A percentile compares a stretch with the other conserved stretches of the same genome.
These are phyloP conservation scores for Vaccinium macrocarpon DNA, from an alignment of 148 eudicot genomes.

Conservation along the genomic window DNA sequence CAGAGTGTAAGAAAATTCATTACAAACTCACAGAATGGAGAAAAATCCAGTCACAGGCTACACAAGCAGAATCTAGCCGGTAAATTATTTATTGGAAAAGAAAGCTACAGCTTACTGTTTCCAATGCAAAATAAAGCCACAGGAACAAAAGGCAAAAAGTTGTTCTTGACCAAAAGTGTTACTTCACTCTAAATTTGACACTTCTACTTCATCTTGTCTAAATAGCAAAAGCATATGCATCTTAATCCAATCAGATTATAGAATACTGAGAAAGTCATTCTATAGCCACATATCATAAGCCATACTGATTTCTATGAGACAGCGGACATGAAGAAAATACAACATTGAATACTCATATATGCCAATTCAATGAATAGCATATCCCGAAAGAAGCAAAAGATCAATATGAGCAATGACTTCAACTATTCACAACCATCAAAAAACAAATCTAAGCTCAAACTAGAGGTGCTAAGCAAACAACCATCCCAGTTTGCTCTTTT, in stretches of 20 bases:
- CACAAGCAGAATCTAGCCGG: background rate
- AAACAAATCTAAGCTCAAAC: background rate
- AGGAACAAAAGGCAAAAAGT: background rate
- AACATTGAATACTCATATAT: background rate
- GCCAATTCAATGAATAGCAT: background rate
- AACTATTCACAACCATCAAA: conserved; percentile 1
- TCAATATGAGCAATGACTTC: background rate
- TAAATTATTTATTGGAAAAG: background rate
- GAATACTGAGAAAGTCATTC: background rate
- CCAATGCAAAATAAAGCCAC: background rate
- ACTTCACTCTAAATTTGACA: background rate
- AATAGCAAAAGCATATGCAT: background rate
- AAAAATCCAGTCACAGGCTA: background rate
- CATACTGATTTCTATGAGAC: background rate
- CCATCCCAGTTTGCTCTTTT: background rate
- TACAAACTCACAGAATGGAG: background rate
- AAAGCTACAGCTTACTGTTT: background rate
- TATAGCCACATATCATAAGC: background rate
- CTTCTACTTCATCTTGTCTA: background rate
- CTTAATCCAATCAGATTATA: background rate
- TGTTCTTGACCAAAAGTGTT: background rate
- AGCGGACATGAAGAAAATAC: background rate
- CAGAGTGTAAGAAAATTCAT: background rate
- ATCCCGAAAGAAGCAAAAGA: background rate
- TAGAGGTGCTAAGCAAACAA: background rate